A percentile compares a stretch with the other conserved stretches of the same genome.
Conservation (phyloP, 2,329 filamentous ascomycete genomes). For the Colletotrichum siamense region DNA sequence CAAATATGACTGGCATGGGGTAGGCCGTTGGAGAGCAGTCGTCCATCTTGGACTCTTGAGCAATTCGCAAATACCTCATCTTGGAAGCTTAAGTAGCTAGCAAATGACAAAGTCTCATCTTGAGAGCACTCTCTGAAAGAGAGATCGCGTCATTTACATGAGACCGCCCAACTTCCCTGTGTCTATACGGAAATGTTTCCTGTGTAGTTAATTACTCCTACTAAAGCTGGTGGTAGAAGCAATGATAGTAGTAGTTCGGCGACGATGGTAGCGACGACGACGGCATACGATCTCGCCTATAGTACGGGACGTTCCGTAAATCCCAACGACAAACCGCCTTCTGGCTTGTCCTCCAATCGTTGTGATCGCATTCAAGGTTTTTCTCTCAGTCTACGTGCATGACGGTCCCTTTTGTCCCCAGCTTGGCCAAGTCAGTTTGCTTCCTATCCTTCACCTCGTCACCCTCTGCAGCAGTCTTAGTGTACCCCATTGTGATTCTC, state of each 20-base stretch:
- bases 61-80: neutral
- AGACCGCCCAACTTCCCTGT: fast-evolving
- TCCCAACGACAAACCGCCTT: too few species aligned
- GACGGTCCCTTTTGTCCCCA: neutral
- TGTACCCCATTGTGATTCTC: fast-evolving
- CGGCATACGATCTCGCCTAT: too few species aligned
- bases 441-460: neutral
- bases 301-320: too few species aligned
- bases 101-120: neutral
- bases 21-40: neutral
- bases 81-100: neutral
- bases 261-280: too few species aligned
- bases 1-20: neutral
- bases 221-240: too few species aligned
- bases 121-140: neutral
- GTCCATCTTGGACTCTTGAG: neutral
- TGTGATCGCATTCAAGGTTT: constrained; percentile 25
- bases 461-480: neutral
- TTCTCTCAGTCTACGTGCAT: neutral
- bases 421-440: neutral
- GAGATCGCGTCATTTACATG: neutral
- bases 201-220: too few species aligned
- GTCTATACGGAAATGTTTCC: too few species aligned
- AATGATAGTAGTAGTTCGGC: neutral
- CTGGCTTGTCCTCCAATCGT: too few species aligned